Evolutionary conservation across 257 asterid species (phyloP).

Genomic region (Ligustrum vulgare): DNA sequence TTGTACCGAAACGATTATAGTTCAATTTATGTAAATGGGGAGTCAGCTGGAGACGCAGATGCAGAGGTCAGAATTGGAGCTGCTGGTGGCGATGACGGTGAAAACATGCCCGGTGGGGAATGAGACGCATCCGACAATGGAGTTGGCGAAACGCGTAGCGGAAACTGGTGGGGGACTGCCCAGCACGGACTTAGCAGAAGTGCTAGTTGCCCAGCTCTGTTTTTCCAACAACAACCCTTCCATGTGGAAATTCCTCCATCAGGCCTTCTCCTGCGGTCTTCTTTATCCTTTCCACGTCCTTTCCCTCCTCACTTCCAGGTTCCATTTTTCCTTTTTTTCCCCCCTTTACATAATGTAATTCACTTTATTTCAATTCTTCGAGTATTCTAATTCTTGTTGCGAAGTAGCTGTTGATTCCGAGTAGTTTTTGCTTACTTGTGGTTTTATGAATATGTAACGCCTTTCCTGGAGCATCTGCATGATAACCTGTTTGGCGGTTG

Average conservation of each 20-base stretch:
- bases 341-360: not conserved
- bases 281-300: slow-evolving; percentile 6
- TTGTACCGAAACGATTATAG: not conserved
- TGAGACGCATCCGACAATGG: not conserved
- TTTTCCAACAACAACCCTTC: slow-evolving; percentile 5
- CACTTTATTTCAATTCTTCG: not conserved
- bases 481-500: not conserved
- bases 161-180: not conserved
- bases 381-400: not conserved
- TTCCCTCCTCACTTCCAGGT: slow-evolving; percentile 8
- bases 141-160: slow-evolving; percentile 5
- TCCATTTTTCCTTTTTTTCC: not conserved
- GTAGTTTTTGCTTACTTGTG: not conserved
- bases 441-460: not conserved
- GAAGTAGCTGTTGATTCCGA: not conserved
- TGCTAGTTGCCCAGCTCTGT: not conserved
- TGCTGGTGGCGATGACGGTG: not conserved
- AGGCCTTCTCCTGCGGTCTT: slow-evolving; percentile 1
- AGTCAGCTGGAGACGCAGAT: not conserved
- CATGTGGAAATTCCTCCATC: slow-evolving; percentile 5
- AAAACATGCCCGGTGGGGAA: not conserved
- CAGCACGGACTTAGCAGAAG: slow-evolving; percentile 7
- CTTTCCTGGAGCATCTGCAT: not conserved
- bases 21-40: not conserved
- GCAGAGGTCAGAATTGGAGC: not conserved